A percentile compares a stretch with the other conserved stretches of the same genome.
These are phyloP conservation scores for Carex parvula DNA, from an alignment of 176 grass and related monocot species.

Conservation along the genomic window DNA sequence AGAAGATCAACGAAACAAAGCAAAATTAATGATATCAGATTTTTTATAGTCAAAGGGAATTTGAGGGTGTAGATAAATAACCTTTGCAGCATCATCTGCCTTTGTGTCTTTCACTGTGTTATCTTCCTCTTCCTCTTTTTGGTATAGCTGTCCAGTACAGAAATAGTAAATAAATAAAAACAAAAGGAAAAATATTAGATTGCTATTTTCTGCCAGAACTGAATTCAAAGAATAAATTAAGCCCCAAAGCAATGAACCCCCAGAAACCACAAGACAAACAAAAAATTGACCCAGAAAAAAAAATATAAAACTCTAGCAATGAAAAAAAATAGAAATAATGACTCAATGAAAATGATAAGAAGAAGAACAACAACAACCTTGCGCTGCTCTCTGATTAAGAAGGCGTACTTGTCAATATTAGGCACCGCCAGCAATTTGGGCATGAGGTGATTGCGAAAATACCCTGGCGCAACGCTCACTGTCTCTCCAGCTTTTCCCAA, in stretches of 20 bases:
- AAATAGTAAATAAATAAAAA: slow-evolving; percentile 1
- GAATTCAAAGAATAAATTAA: background rate
- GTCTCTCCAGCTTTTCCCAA: slow-evolving; percentile 76
- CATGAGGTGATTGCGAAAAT: slow-evolving; percentile 95
- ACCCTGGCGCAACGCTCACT: slow-evolving; percentile 80
- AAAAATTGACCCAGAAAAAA: background rate
- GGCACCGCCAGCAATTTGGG: slow-evolving; percentile 83
- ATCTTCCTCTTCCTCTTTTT: slow-evolving; percentile 52
- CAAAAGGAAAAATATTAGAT: background rate
- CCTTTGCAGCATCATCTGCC: slow-evolving; percentile 43
- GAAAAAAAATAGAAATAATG: background rate
- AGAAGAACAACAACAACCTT: slow-evolving; percentile 38
- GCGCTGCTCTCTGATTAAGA: slow-evolving; percentile 73
- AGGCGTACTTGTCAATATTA: slow-evolving; percentile 87
- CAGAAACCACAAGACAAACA: background rate
- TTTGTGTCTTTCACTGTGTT: slow-evolving; percentile 47
- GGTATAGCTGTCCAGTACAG: slow-evolving; percentile 57
- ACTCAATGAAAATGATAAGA: background rate
- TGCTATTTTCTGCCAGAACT: background rate
- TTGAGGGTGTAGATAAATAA: slow-evolving; percentile 26
- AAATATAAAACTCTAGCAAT: background rate
- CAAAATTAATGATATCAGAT: background rate
- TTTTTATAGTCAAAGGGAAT: background rate
- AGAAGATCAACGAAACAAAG: slow-evolving; percentile 13
- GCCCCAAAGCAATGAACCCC: background rate